Percentiles rank a stretch among this genome's conserved stretches.
These are phyloP conservation scores for Pythium biforme DNA, from an alignment of 352 stramenopile species.

Conservation along the genomic window DNA sequence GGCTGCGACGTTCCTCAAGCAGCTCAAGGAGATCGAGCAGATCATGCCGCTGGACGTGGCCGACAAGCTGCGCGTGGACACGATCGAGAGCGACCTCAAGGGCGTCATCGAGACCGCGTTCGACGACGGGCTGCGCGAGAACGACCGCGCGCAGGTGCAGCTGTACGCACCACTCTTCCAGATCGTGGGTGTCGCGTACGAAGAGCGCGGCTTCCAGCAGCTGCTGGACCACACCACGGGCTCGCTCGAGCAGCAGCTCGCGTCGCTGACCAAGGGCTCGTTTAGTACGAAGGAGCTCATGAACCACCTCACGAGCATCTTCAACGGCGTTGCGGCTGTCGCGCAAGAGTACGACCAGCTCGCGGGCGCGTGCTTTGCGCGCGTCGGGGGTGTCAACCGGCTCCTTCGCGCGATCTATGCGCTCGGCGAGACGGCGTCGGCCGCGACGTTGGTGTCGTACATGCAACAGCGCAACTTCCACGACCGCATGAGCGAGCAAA, in stretches of 20 bases:
- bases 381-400: conserved; percentile 46
- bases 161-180: conserved; percentile 79
- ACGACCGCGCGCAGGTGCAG: conserved; percentile 48
- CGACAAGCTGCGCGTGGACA: conserved; percentile 82
- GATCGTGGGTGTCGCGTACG: conserved; percentile 61
- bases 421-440: conserved; percentile 54
- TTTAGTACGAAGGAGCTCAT: conserved; percentile 80
- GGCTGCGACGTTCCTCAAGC: conserved; percentile 69
- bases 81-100: conserved; percentile 83
- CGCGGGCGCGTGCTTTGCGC: conserved; percentile 49
- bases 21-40: conserved; percentile 73
- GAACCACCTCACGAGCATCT: conserved; percentile 67
- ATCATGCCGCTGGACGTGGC: conserved; percentile 76
- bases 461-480: conserved; percentile 76
- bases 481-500: conserved; percentile 44
- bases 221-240: conserved; percentile 49
- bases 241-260: conserved; percentile 37
- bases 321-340: conserved; percentile 72
- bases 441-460: conserved; percentile 61
- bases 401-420: conserved; percentile 59
- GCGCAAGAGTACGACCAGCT: conserved; percentile 61
- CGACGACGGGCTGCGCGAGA: conserved; percentile 44
- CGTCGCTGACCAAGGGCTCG: conserved; percentile 35
- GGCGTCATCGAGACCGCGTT: conserved; percentile 71
- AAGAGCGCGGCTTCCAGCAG: conserved; percentile 60